Conservation (phyloP, 2,329 filamentous ascomycete genomes). For the Drechmeria coniospora region DNA sequence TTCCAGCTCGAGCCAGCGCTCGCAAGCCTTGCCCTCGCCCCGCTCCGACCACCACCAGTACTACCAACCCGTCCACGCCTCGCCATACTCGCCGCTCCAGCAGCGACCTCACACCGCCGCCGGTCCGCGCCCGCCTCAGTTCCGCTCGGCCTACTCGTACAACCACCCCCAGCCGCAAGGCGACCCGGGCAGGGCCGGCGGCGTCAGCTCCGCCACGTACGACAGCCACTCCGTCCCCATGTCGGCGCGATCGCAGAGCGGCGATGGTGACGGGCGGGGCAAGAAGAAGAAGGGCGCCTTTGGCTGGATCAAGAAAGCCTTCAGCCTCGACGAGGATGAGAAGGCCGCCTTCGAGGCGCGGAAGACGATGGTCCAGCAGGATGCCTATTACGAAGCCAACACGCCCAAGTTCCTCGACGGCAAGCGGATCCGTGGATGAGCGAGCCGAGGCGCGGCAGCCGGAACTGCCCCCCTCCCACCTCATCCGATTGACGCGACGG, state of each 20-base stretch:
- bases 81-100: conserved; percentile 47
- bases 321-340: conserved; percentile 49
- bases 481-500: too few species aligned
- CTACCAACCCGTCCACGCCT: conserved; percentile 47
- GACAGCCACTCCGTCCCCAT: conserved; percentile 18
- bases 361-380: conserved; percentile 27
- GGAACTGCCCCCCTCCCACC: too few species aligned
- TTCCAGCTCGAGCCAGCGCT: conserved; percentile 14
- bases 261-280: conserved; percentile 27
- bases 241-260: conserved; percentile 13
- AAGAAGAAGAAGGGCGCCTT: conserved; percentile 56
- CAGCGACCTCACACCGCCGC: conserved; percentile 40
- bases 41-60: conserved; percentile 29
- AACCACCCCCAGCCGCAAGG: conserved; percentile 38
- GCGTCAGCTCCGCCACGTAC: conserved; percentile 30
- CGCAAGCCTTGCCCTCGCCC: conserved; percentile 16
- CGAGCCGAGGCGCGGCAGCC: not conserved
- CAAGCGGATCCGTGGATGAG: conserved; percentile 24
- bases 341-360: conserved; percentile 42
- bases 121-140: conserved; percentile 13
- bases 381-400: conserved; percentile 33
- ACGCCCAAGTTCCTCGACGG: conserved; percentile 42
- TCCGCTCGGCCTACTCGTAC: conserved; percentile 23
- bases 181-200: conserved; percentile 41
- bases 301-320: conserved; percentile 54